Percentiles rank a stretch among this genome's conserved stretches.
These are phyloP conservation scores for Kwoniella dejecticola DNA, from an alignment of 768 basidiomycete genomes.

Conservation along the genomic window DNA sequence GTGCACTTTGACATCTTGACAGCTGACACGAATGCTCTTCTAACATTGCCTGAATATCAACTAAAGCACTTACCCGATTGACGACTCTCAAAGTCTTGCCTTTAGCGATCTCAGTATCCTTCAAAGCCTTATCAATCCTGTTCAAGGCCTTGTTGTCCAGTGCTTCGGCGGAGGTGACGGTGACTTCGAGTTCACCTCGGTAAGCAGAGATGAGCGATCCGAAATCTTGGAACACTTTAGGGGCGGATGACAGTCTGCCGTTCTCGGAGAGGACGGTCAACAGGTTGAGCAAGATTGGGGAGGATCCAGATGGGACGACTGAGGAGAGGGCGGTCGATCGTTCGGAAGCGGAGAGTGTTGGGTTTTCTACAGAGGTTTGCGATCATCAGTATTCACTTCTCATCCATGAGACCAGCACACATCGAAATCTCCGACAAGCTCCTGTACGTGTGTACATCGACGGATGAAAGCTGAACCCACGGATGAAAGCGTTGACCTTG, in stretches of 20 bases:
- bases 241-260: conserved; percentile 79
- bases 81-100: conserved; percentile 85
- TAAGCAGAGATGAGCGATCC: conserved; percentile 82
- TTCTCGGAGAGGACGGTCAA: conserved; percentile 88
- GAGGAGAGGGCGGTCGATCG: conserved; percentile 68
- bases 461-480: conserved; percentile 38
- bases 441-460: too few relatives aligned
- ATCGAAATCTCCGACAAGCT: too few relatives aligned
- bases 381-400: too few relatives aligned
- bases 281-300: conserved; percentile 82
- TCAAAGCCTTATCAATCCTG: conserved; percentile 80
- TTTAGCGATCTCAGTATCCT: conserved; percentile 80
- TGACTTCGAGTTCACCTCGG: conserved; percentile 89
- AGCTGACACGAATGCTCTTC: too few relatives aligned
- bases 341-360: conserved; percentile 81
- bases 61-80: conserved; percentile 71
- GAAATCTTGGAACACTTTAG: conserved; percentile 87
- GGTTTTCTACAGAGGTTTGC: conserved; percentile 63
- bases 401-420: too few relatives aligned
- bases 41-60: not conserved
- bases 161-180: conserved; percentile 82
- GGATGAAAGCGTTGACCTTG: conserved; percentile 70
- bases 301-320: conserved; percentile 62
- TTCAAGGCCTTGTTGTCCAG: conserved; percentile 70
- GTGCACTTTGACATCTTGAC: too few relatives aligned